These are phyloP conservation scores for Neurospora tetrasperma DNA, from an alignment of 495 filamentous ascomycete genomes.

Conservation along the genomic window DNA sequence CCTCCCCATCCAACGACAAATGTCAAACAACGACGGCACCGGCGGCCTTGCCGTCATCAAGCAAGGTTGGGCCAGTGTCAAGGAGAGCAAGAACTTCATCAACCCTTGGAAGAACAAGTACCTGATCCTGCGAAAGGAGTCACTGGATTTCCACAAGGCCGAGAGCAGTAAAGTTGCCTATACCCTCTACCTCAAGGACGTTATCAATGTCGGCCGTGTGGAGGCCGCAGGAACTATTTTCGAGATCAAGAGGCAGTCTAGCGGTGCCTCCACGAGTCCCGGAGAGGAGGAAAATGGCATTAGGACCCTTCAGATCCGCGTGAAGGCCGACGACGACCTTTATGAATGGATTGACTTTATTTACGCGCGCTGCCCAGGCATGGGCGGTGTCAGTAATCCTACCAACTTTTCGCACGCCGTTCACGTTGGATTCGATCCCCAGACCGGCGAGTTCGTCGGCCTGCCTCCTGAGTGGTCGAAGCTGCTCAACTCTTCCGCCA, in stretches of 20 bases:
- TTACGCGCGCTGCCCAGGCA: conserved; percentile 88
- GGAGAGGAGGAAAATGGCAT: conserved; percentile 63
- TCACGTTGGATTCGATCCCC: conserved; percentile 93
- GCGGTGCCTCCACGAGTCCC: conserved; percentile 49
- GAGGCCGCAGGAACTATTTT: conserved; percentile 83
- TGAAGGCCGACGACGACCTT: conserved; percentile 88
- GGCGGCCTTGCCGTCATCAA: conserved; percentile 68
- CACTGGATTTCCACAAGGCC: conserved; percentile 84
- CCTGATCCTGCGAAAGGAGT: conserved; percentile 76
- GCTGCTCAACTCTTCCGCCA: conserved; percentile 85
- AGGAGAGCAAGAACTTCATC: conserved; percentile 83
- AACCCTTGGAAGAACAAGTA: conserved; percentile 76
- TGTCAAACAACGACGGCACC: conserved; percentile 50
- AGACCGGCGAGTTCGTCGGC: conserved; percentile 85
- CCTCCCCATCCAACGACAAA: conserved; percentile 51
- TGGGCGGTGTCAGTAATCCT: conserved; percentile 96
- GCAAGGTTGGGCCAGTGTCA: conserved; percentile 73
- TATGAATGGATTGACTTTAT: conserved; percentile 99
- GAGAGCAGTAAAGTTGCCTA: conserved; percentile 74
- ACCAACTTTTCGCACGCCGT: conserved; percentile 95
- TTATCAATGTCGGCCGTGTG: conserved; percentile 73
- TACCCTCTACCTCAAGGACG: conserved; percentile 71
- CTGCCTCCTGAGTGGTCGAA: conserved; percentile 94
- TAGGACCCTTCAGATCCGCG: conserved; percentile 73
- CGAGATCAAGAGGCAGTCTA: conserved; percentile 71